phyloP scores from a whole-genome alignment of 225 moss, liverwort and hornwort genomes.

The Pleurozium schreberi region DNA sequence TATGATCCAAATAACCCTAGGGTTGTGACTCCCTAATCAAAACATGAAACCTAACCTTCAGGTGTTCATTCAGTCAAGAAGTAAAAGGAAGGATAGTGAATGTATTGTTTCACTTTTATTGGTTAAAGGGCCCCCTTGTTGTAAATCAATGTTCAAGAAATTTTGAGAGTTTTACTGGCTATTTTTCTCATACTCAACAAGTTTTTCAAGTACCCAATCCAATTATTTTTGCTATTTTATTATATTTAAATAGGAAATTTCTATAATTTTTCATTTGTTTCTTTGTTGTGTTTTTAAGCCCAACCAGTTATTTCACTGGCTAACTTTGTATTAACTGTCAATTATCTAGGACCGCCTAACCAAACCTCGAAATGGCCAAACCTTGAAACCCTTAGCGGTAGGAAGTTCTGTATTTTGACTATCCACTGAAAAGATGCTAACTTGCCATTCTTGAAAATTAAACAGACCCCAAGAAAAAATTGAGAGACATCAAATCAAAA shows the following conservation, averaged over 20 bases:
- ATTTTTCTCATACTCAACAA: accelerated
- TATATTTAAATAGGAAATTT: background rate
- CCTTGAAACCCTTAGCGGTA: background rate
- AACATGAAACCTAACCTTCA: background rate
- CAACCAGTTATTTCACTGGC: background rate
- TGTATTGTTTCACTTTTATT: background rate
- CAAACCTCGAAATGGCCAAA: background rate
- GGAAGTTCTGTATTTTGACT: background rate
- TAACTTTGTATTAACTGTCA: background rate
- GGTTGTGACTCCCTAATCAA: background rate
- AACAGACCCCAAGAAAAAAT: too few species aligned
- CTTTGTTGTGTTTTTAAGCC: background rate
- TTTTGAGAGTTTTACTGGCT: accelerated
- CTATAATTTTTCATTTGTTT: background rate
- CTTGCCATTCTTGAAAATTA: too few species aligned
- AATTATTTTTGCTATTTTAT: background rate
- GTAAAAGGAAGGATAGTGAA: background rate
- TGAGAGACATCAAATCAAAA: too few species aligned
- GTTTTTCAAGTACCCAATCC: background rate
- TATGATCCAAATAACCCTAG: background rate
- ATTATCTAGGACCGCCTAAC: background rate
- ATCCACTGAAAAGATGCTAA: too few species aligned
- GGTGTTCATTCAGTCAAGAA: background rate
- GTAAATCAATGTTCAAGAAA: accelerated
- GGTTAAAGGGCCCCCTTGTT: accelerated